Evolutionary conservation across 2,329 filamentous ascomycete genomes (phyloP).

Genomic region (Neoscytalidium dimidiatum): DNA sequence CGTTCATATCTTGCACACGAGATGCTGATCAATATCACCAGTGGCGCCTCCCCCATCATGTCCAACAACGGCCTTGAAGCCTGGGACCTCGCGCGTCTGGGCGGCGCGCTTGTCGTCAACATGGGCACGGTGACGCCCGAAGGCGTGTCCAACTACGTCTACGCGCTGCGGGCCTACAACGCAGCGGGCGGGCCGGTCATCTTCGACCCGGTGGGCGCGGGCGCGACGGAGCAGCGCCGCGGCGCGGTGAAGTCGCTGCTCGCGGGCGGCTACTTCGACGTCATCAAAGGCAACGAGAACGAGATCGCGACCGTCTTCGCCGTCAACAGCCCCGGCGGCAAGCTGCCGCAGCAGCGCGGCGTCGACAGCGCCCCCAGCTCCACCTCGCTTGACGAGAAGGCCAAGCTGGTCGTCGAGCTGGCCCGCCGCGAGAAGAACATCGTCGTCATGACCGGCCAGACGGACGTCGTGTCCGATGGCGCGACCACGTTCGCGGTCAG

Average conservation of each 20-base stretch:
- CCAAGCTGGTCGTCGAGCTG: slow-evolving; percentile 63
- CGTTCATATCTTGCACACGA: too few species aligned
- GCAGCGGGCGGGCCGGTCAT: slow-evolving; percentile 71
- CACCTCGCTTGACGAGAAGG: slow-evolving; percentile 57
- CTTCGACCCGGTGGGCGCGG: slow-evolving; percentile 88
- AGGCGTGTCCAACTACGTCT: slow-evolving; percentile 68
- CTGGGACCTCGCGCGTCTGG: slow-evolving; percentile 72
- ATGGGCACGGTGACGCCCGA: slow-evolving; percentile 90
- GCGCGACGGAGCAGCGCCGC: slow-evolving; percentile 74
- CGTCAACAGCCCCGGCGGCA: slow-evolving; percentile 25
- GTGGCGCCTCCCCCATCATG: slow-evolving; percentile 87
- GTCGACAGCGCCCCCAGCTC: slow-evolving; percentile 72
- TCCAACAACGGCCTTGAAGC: slow-evolving; percentile 83
- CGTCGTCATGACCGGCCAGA: slow-evolving; percentile 78
- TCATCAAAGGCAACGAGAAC: slow-evolving; percentile 93
- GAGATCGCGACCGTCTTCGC: slow-evolving; percentile 71
- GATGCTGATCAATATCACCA: slow-evolving; percentile 23
- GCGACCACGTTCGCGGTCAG: slow-evolving; percentile 64
- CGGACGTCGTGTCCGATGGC: slow-evolving; percentile 79
- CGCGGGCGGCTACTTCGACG: slow-evolving; percentile 72
- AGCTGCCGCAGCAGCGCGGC: slow-evolving; percentile 66
- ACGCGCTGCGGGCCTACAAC: slow-evolving; percentile 82
- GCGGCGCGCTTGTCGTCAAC: slow-evolving; percentile 83
- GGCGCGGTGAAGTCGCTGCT: slow-evolving; percentile 72
- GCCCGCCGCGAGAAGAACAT: slow-evolving; percentile 70